A percentile compares a stretch with the other conserved stretches of the same genome.
phyloP scores from a whole-genome alignment of 1,284 basidiomycete genomes.

The Moesziomyces sp. region DNA sequence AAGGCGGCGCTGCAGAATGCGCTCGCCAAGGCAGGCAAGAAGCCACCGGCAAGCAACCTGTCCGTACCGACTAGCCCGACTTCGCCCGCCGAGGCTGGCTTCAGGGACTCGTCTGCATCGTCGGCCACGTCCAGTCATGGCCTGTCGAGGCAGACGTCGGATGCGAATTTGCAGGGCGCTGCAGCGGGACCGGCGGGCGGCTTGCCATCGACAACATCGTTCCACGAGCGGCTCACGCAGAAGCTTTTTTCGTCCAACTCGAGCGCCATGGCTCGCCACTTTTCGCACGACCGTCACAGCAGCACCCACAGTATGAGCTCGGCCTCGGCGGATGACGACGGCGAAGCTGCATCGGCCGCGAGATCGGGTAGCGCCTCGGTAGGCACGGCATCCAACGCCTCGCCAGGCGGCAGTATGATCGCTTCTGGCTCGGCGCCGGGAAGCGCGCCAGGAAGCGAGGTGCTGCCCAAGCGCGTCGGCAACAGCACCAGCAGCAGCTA shows the following conservation, averaged over 20 bases:
- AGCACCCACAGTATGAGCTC: slow-evolving; percentile 33
- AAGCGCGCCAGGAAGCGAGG: slow-evolving; percentile 1
- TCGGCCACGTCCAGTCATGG: slow-evolving; percentile 18
- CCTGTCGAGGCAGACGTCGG: slow-evolving; percentile 29
- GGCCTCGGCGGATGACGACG: slow-evolving; percentile 29
- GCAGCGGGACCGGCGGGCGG: background rate
- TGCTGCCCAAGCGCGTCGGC: slow-evolving; percentile 8
- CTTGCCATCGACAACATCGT: slow-evolving; percentile 21
- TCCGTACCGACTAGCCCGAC: slow-evolving; percentile 26
- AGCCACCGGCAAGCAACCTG: slow-evolving; percentile 5
- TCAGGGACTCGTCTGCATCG: slow-evolving; percentile 34
- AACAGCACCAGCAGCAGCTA: slow-evolving; percentile 62
- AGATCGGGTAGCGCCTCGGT: background rate
- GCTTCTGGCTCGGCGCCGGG: background rate
- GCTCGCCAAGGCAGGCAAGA: slow-evolving; percentile 17
- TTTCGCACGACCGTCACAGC: slow-evolving; percentile 41
- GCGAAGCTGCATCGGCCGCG: background rate
- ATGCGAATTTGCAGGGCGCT: slow-evolving; percentile 28
- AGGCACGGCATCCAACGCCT: slow-evolving; percentile 1
- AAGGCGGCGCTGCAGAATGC: slow-evolving; percentile 33
- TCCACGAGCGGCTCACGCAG: slow-evolving; percentile 41
- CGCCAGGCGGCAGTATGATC: slow-evolving; percentile 8
- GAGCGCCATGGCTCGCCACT: slow-evolving; percentile 29
- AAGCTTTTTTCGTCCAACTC: slow-evolving; percentile 42
- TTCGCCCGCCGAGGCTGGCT: slow-evolving; percentile 11